phyloP scores from a whole-genome alignment of 164 flowering plant species.

The Nymphaea colorata region DNA sequence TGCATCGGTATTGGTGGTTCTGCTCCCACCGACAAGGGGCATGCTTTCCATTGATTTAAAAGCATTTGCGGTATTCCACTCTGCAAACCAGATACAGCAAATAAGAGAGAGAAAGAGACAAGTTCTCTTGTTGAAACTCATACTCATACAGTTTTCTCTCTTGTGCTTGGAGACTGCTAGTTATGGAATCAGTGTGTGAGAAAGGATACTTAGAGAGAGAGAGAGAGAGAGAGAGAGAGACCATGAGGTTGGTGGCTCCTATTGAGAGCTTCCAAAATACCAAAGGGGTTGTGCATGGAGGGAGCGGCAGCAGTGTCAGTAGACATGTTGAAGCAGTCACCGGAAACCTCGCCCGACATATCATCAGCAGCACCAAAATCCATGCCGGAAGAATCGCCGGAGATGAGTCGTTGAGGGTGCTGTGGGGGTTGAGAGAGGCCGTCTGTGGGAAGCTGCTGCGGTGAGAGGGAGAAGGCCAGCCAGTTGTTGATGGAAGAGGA shows the following conservation, averaged over 20 bases:
- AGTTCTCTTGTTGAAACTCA: background rate
- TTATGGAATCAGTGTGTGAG: background rate
- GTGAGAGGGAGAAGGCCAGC: slow-evolving; percentile 82
- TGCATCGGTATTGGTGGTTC: slow-evolving; percentile 23
- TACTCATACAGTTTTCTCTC: background rate
- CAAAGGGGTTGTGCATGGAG: slow-evolving; percentile 28
- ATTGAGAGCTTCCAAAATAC: slow-evolving; percentile 46
- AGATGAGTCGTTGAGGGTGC: slow-evolving; percentile 10
- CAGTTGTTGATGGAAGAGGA: slow-evolving; percentile 69
- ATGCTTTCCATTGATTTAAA: background rate
- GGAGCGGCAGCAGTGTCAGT: slow-evolving; percentile 34
- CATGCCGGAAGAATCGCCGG: slow-evolving; percentile 1
- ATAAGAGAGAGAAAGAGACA: slow-evolving; percentile 4
- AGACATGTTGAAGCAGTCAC: slow-evolving; percentile 53
- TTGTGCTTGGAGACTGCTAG: too few relatives aligned
- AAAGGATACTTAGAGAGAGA: background rate
- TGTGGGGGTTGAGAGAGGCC: slow-evolving; percentile 21
- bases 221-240: background rate
- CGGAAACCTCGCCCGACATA: slow-evolving; percentile 43
- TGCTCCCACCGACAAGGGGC: slow-evolving; percentile 10
- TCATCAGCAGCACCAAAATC: slow-evolving; percentile 13
- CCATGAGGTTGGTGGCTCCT: slow-evolving; percentile 23
- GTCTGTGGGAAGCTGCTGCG: slow-evolving; percentile 36
- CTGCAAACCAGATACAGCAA: slow-evolving; percentile 20
- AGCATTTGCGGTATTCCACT: slow-evolving; percentile 33